Base-by-base conservation (phyloP, 345 rosid species). In the Odontarrhena argentea region DNA sequence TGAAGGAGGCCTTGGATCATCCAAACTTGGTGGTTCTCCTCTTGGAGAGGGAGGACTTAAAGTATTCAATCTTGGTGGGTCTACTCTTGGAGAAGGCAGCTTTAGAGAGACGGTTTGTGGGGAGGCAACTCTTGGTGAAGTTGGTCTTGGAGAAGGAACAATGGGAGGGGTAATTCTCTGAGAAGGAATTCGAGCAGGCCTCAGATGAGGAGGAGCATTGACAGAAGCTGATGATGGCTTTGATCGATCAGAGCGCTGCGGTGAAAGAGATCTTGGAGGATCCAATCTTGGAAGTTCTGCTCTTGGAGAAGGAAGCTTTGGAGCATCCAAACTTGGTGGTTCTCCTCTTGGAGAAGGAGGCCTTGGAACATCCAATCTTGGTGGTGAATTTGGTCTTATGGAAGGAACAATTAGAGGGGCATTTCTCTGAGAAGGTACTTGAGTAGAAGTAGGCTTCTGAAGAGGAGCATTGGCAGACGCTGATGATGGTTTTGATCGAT, bases 11-110 rank as follows among this genome's bases (percentile, higher is more conserved):
- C 70, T 68, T 30, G 53, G 54, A 68, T 30, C 3, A 1, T 65
- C 67, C 55, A 67, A 37, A 4, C 76, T 74, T 10, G 84, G 82
- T 28, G 88, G 78, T 24, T 84, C 74, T 68, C 53, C 79, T 52
- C 79, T 81, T 37, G 87, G 86, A 70, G 97, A 85, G 51, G 86
- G 68, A 8, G 58, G 80, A 48, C 81, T 82, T 1, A 82, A 84
- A 55, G 43, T 87, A 80, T 36, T 79, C 59, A 34, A 69, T 60
- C 85, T 83, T 14, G 88, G 83, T 69, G 87, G 69, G 53, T 68
- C 60, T 32, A 63, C 65, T 56, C 71, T 71, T 11, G 81, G 81
- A 55, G 86, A 78, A 53, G 81, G 36, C 83, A 76, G 51, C 46
- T 76, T 77, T 6, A 65, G 79, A 9, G 84, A 78, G 15, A 65